phyloP scores from a whole-genome alignment of 768 basidiomycete genomes.

The Boletus subparvulus region DNA sequence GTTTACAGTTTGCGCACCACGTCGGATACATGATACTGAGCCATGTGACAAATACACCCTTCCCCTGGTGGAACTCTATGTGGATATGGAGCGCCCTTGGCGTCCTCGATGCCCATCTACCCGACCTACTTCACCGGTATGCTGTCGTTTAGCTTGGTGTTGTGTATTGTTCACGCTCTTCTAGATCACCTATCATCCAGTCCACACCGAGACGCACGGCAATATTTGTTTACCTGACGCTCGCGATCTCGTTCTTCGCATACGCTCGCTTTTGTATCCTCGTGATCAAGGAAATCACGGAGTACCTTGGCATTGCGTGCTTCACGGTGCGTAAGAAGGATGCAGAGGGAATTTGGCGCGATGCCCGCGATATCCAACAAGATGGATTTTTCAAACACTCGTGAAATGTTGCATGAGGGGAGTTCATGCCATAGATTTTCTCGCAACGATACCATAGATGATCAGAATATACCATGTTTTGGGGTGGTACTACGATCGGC shows the following conservation, averaged over 20 bases:
- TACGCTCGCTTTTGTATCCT: constrained; percentile 78
- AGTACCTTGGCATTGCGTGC: constrained; percentile 91
- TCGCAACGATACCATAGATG: background rate
- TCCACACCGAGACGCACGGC: constrained; percentile 57
- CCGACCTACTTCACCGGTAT: constrained; percentile 63
- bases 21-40: constrained; percentile 92
- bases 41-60: constrained; percentile 80
- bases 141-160: constrained; percentile 22
- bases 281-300: constrained; percentile 87
- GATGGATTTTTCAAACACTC: constrained; percentile 24
- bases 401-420: constrained; percentile 5
- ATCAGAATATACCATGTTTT: background rate
- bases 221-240: constrained; percentile 70
- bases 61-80: constrained; percentile 86
- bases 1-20: constrained; percentile 85
- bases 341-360: constrained; percentile 58
- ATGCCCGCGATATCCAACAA: constrained; percentile 29
- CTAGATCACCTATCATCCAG: constrained; percentile 75
- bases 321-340: constrained; percentile 91
- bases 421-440: background rate
- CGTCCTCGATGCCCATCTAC: constrained; percentile 81
- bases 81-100: constrained; percentile 81
- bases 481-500: background rate
- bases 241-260: constrained; percentile 62
- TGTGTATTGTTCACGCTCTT: background rate